Percentiles rank a stretch among this genome's conserved stretches.
These are phyloP conservation scores for Solanum tarijense DNA, from an alignment of 257 asterid genomes.

Conservation along the genomic window DNA sequence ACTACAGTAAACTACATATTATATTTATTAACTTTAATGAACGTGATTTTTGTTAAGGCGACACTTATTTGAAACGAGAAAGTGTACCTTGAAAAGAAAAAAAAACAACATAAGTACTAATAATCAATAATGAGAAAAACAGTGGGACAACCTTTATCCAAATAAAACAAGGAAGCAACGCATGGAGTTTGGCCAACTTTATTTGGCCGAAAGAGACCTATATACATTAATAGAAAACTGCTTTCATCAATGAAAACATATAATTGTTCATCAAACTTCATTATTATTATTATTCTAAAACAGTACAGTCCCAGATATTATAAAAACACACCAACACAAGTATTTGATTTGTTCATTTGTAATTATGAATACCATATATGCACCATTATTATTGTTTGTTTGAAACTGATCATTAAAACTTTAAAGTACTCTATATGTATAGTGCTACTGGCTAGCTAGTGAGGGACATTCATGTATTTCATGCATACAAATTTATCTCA, in stretches of 20 bases:
- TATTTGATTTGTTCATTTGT: background rate
- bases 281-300: background rate
- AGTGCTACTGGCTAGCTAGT: background rate
- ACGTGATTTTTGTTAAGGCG: background rate
- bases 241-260: background rate
- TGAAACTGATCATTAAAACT: background rate
- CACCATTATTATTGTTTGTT: background rate
- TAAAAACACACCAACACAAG: background rate
- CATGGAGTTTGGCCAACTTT: background rate
- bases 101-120: background rate
- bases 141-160: background rate
- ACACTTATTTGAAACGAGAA: background rate
- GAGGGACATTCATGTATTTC: background rate
- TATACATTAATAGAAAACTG: background rate
- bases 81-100: background rate
- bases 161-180: background rate
- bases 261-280: background rate
- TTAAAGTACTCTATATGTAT: background rate
- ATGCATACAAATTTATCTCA: background rate
- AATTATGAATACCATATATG: background rate
- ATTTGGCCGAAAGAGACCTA: background rate
- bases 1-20: background rate
- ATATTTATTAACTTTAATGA: background rate
- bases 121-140: background rate
- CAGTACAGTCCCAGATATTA: background rate